Evolutionary conservation across 2,329 filamentous ascomycete species (phyloP).

Genomic region (Colletotrichum costaricense): DNA sequence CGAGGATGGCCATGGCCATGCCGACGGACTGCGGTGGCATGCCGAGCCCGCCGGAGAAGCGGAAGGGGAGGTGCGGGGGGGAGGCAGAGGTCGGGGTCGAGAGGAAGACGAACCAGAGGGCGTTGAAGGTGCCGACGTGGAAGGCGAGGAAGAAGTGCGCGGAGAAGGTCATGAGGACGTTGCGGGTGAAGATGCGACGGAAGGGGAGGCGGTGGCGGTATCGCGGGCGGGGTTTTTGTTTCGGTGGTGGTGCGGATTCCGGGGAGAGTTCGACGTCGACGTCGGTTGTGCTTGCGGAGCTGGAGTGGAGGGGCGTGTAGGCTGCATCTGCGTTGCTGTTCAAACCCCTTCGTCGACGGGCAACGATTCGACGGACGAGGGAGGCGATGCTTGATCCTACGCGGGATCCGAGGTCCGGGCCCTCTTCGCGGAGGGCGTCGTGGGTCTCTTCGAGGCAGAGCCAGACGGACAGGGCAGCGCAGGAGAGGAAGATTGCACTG

Average conservation of each 20-base stretch:
- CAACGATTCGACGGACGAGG: conserved; percentile 42
- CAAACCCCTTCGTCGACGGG: conserved; percentile 16
- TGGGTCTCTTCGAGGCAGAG: conserved; percentile 65
- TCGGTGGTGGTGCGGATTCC: conserved; percentile 24
- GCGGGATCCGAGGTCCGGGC: conserved; percentile 55
- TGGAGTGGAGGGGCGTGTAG: conserved; percentile 50
- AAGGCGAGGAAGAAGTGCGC: conserved; percentile 77
- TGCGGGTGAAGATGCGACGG: conserved; percentile 65
- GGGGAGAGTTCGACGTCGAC: conserved; percentile 45
- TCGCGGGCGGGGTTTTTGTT: conserved; percentile 41
- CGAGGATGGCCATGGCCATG: conserved; percentile 82
- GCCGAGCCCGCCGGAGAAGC: conserved; percentile 82
- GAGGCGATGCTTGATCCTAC: conserved; percentile 49
- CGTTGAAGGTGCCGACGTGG: conserved; percentile 81
- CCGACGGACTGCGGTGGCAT: conserved; percentile 78
- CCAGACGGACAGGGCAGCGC: conserved; percentile 57
- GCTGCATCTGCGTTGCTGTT: conserved; percentile 18
- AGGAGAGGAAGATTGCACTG: conserved; percentile 59
- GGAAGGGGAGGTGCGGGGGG: conserved; percentile 60
- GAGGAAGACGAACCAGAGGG: conserved; percentile 81
- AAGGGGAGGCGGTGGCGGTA: conserved; percentile 64
- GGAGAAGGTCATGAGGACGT: conserved; percentile 66
- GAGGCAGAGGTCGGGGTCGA: conserved; percentile 66
- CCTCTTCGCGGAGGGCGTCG: conserved; percentile 52
- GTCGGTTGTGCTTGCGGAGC: conserved; percentile 38